A percentile compares a stretch with the other conserved stretches of the same genome.
Conservation (phyloP, 163 green algal species). For the Chlamydomonas reinhardtii region DNA sequence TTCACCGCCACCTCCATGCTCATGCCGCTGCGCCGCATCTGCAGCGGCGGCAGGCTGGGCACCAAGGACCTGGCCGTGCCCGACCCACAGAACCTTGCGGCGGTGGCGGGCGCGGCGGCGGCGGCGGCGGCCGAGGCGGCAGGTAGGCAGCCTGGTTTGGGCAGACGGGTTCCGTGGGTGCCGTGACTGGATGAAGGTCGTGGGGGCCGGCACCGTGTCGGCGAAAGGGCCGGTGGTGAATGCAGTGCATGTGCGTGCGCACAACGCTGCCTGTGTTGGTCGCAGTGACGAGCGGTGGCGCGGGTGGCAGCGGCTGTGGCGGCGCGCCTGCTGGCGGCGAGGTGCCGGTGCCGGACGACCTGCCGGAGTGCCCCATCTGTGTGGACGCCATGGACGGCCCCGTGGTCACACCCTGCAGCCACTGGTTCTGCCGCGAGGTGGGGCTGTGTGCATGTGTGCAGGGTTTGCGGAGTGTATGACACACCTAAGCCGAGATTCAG, state of each 20-base stretch:
- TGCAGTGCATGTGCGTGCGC: too few relatives aligned
- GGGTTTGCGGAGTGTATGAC: too few relatives aligned
- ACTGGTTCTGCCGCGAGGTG: conserved; percentile 75
- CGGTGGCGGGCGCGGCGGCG: not conserved
- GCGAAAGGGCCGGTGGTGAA: too few relatives aligned
- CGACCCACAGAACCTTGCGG: not conserved
- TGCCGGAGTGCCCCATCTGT: conserved; percentile 74
- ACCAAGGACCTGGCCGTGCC: conserved; percentile 17
- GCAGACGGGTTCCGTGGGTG: too few relatives aligned
- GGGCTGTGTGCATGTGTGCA: not conserved
- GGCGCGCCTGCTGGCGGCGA: not conserved
- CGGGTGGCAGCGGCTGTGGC: not conserved
- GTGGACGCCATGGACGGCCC: conserved; percentile 71
- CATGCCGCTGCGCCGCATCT: conserved; percentile 76
- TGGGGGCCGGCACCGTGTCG: too few relatives aligned
- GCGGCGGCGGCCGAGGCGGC: not conserved
- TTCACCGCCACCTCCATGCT: conserved; percentile 83
- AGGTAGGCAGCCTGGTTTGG: too few relatives aligned
- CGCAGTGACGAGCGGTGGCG: not conserved
- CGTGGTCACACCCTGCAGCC: conserved; percentile 68
- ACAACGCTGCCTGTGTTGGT: too few relatives aligned
- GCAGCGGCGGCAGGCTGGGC: conserved; percentile 61
- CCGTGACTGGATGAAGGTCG: too few relatives aligned
- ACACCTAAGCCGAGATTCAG: too few relatives aligned
- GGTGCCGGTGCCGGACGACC: conserved; percentile 27